Conservation (phyloP, 2,329 filamentous ascomycete genomes). For the Neurospora sp. region DNA sequence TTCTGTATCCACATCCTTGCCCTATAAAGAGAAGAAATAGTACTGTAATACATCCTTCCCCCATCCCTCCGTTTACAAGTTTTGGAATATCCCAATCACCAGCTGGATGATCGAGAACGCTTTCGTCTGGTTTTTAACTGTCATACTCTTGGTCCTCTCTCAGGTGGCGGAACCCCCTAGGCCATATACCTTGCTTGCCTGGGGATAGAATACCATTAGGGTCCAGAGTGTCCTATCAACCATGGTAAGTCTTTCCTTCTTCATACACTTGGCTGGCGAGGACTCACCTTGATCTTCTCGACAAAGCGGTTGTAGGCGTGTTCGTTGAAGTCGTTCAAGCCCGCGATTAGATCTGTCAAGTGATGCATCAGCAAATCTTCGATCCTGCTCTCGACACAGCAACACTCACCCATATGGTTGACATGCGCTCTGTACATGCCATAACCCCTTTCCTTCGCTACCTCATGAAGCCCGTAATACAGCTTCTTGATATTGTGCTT, state of each 20-base stretch:
- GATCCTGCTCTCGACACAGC: not conserved
- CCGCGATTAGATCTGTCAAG: slow-evolving; percentile 25
- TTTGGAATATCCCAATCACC: not conserved
- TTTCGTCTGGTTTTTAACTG: not conserved
- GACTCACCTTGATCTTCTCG: slow-evolving; percentile 27
- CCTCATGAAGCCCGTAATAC: slow-evolving; percentile 24
- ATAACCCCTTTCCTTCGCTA: slow-evolving; percentile 26
- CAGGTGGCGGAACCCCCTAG: slow-evolving; percentile 17
- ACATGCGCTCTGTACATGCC: slow-evolving; percentile 30
- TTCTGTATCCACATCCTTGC: not conserved
- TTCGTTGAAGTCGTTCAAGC: slow-evolving; percentile 29
- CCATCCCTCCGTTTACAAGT: not conserved
- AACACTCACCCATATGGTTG: slow-evolving; percentile 28
- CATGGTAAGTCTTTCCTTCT: not conserved
- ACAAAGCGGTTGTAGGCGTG: slow-evolving; percentile 29
- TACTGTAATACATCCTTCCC: not conserved
- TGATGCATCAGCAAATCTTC: not conserved
- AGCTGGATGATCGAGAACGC: not conserved
- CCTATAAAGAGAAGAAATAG: not conserved
- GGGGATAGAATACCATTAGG: slow-evolving; percentile 28
- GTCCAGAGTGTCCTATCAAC: slow-evolving; percentile 25
- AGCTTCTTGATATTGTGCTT: slow-evolving; percentile 25
- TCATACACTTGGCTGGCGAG: not conserved
- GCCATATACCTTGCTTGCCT: slow-evolving; percentile 31
- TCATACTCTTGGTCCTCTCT: slow-evolving; percentile 8